Base-by-base conservation (phyloP, 1,284 basidiomycete species). In the Trichosporon sp. region DNA sequence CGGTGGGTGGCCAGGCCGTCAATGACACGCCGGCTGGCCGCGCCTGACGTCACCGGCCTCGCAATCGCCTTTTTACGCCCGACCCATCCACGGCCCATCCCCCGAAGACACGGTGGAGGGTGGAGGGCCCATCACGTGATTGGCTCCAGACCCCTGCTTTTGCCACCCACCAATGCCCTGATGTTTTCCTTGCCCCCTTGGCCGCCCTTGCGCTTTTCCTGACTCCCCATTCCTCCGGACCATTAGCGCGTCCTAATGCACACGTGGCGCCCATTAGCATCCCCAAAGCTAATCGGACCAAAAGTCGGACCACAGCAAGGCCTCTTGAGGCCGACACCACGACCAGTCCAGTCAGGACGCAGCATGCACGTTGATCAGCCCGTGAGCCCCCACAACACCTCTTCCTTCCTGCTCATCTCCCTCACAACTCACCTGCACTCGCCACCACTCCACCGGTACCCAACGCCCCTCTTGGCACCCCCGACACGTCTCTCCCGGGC, bases 301-400 rank as follows among this genome's bases (percentile, higher is more conserved):
- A 60, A 60, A 60, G 56, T 60, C 56, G 56, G 56, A n/a, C 53
- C 53, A 58, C 29, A 32, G 27, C 56, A 31, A 29, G 27, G 27
- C 29, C 56, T n/a, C 29, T 7, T 31, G 29, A n/a, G 15, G 27
- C 29, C 56, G 56, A 60, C 53, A 58, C 38, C n/a, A 42, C 38
- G 18, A 42, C 25, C 56, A 31, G 9, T 31, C 53, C 56, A 60
- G 47, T 51, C 47, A 31, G 56, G 56, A 31, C 29, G 56, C 27
- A 60, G 56, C 56, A 31, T 60, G 56, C 56, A 60, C 56, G 56
- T 60, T 60, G 56, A 60, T 60, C 27, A 31, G 12, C 56, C 27
- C 15, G 18, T n/a, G 34, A n/a, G 27, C 3, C 34, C 32, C 29
- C 21, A 11, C 12, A 44, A 12, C 35, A 31, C 4, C 29, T 44